These are phyloP conservation scores for Scedosporium apiospermum DNA, from an alignment of 2,329 filamentous ascomycete genomes.

Conservation along the genomic window DNA sequence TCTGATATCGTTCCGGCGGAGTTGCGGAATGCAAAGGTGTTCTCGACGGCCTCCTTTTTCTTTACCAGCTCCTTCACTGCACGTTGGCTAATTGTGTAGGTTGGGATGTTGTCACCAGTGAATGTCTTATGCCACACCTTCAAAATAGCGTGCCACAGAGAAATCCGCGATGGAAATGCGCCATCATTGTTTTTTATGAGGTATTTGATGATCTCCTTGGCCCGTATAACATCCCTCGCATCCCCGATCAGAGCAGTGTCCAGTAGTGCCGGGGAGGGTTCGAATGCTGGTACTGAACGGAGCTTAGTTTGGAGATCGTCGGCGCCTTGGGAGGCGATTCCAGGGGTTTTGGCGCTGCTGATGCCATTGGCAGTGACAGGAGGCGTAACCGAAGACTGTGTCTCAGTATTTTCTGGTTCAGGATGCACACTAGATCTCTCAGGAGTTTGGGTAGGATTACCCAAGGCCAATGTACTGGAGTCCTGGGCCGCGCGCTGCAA, in stretches of 20 bases:
- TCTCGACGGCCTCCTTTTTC: slow-evolving; percentile 25
- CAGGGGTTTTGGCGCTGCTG: background rate
- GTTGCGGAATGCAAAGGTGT: slow-evolving; percentile 34
- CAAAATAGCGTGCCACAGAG: slow-evolving; percentile 38
- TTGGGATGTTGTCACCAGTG: slow-evolving; percentile 27
- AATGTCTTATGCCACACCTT: slow-evolving; percentile 34
- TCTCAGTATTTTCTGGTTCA: background rate
- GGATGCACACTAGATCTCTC: too few species aligned
- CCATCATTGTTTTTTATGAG: slow-evolving; percentile 31
- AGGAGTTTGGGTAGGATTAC: too few species aligned
- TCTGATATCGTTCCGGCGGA: slow-evolving; percentile 31
- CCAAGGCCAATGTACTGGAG: too few species aligned
- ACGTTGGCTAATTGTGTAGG: slow-evolving; percentile 26
- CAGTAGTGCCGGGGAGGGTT: background rate
- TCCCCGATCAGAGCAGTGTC: background rate
- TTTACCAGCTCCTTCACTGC: slow-evolving; percentile 28
- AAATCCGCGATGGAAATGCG: slow-evolving; percentile 40
- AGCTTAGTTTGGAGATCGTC: background rate
- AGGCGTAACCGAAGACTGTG: background rate
- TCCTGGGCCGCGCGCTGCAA: too few species aligned
- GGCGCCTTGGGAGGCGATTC: background rate
- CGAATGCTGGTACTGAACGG: background rate
- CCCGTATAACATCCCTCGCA: slow-evolving; percentile 15
- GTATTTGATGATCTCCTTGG: slow-evolving; percentile 29
- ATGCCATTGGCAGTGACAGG: too few species aligned